Evolutionary conservation across 257 asterid species (phyloP).

Genomic region (Solanum acaule): DNA sequence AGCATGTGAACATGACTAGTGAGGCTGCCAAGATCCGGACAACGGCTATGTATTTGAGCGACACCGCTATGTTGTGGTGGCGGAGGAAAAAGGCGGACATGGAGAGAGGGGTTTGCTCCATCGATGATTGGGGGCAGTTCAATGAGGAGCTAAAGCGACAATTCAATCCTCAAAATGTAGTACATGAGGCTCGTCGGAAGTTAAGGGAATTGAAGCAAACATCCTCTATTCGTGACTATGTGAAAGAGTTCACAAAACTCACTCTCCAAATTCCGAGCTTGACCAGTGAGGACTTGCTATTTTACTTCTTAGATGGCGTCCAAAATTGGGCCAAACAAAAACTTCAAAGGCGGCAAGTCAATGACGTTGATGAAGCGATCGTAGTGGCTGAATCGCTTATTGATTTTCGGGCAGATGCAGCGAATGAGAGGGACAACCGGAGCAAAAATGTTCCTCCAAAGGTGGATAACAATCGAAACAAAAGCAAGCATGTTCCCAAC

Average conservation of each 20-base stretch:
- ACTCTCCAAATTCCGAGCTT: background rate
- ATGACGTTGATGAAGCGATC: too few species aligned
- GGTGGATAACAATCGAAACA: background rate
- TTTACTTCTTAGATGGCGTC: background rate
- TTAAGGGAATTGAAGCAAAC: too few species aligned
- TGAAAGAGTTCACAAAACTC: background rate
- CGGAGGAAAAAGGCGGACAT: too few species aligned
- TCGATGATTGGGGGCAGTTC: background rate
- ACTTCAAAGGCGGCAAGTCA: background rate
- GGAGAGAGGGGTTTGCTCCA: background rate
- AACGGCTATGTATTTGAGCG: too few species aligned
- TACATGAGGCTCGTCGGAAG: background rate
- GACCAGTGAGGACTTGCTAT: background rate
- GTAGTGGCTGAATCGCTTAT: too few species aligned
- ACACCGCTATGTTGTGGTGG: background rate
- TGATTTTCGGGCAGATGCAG: fast-evolving
- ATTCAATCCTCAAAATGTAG: background rate
- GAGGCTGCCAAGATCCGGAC: background rate
- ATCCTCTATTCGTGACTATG: too few species aligned
- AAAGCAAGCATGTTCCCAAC: fast-evolving
- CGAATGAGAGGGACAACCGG: fast-evolving
- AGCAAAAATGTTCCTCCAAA: background rate
- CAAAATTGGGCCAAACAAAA: background rate
- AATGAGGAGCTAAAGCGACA: too few species aligned
- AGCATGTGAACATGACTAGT: background rate